These are phyloP conservation scores for Kluyveromyces starmeri DNA, from an alignment of 805 yeast species.

Conservation along the genomic window DNA sequence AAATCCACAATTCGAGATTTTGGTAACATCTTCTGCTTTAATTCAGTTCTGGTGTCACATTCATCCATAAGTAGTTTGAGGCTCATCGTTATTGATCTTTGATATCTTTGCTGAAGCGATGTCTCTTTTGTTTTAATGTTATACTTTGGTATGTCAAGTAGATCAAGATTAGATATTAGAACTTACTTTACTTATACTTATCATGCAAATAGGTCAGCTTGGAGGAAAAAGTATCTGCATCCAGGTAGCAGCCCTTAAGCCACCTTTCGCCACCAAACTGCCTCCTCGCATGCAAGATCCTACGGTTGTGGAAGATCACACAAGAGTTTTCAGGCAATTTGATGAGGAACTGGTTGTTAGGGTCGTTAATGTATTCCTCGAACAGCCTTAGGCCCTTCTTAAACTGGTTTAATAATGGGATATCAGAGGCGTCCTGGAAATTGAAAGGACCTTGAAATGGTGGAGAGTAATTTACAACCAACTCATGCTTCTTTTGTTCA, in stretches of 20 bases:
- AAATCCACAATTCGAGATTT: conserved; percentile 8
- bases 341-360: conserved; percentile 44
- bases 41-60: background rate
- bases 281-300: conserved; percentile 59
- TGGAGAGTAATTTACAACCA: conserved; percentile 60
- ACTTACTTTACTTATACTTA: conserved; percentile 8
- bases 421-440: conserved; percentile 33
- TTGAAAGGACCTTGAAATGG: conserved; percentile 79
- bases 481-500: conserved; percentile 21
- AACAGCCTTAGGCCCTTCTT: conserved; percentile 50
- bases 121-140: no score
- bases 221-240: conserved; percentile 63
- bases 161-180: no score
- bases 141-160: no score
- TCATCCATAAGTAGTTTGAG: conserved; percentile 7
- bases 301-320: conserved; percentile 61
- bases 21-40: conserved; percentile 11
- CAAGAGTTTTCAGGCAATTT: conserved; percentile 52
- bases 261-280: conserved; percentile 47
- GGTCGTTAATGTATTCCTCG: conserved; percentile 46
- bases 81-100: no score
- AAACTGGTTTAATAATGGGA: conserved; percentile 24
- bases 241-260: conserved; percentile 71
- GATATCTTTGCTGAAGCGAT: no score
- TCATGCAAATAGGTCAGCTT: conserved; percentile 36